Conservation (phyloP, 192 early-diverging fungal genomes). For the Geranomyces variabilis region DNA sequence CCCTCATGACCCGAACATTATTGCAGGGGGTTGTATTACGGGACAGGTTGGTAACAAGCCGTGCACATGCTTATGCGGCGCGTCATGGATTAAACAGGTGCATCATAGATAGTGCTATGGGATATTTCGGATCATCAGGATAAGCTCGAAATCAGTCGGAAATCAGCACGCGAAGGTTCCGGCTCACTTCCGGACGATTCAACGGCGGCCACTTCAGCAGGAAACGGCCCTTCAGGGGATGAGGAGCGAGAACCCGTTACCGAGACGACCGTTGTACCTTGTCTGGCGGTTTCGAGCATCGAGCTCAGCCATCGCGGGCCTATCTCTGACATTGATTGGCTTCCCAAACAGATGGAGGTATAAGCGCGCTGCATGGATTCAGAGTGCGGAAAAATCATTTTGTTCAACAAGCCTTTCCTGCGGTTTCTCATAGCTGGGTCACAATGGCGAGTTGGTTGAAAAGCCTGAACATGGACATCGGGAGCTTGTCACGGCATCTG, state of each 20-base stretch:
- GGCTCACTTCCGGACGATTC: not conserved
- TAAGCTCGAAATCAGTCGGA: constrained; percentile 53
- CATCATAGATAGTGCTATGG: constrained; percentile 55
- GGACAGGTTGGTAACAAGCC: constrained; percentile 55
- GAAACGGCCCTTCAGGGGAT: not conserved
- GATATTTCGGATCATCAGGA: constrained; percentile 64
- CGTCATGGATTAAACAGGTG: no score
- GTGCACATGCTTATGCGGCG: not conserved
- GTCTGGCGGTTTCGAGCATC: constrained; percentile 57
- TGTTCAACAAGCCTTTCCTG: no score
- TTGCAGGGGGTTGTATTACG: constrained; percentile 62
- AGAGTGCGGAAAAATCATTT: no score
- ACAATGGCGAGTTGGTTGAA: constrained; percentile 50
- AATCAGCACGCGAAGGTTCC: constrained; percentile 30
- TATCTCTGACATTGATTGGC: constrained; percentile 60
- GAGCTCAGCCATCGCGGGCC: constrained; percentile 54
- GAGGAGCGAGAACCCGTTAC: constrained; percentile 33
- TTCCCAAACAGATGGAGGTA: constrained; percentile 57
- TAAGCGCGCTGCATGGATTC: not conserved
- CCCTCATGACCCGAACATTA: constrained; percentile 57
- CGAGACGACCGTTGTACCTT: constrained; percentile 47
- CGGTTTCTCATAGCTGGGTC: constrained; percentile 40
- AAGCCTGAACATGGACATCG: constrained; percentile 52
- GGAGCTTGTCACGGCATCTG: constrained; percentile 57
- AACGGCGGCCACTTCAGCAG: not conserved